Base-by-base conservation (phyloP, 148 eudicot genomes). In the Fagopyrum homotropicum region DNA sequence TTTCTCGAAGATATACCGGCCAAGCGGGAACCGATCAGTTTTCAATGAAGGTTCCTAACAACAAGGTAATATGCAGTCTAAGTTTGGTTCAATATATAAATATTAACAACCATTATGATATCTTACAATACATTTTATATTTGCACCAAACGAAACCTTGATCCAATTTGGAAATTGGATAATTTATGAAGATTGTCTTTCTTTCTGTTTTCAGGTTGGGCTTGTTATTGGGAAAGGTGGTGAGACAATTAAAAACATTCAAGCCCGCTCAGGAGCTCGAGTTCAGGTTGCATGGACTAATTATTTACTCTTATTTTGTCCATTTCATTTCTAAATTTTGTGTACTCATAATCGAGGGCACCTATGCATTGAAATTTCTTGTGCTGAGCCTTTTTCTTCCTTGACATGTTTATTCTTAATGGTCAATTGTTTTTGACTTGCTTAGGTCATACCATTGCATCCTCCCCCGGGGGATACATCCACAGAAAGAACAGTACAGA, bases 161-260 rank as follows among this genome's bases (percentile, higher is more conserved):
- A 35, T 17, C 11, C 46, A 66, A 43, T 40, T 66, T 66, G 45
- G 45, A 12, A 63, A 5, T 35, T 66, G 19, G 40, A 35, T 6
- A 35, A 16, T 51, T 55, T 8, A 45, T 10, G 69, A 17, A 72
- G 46, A 45, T 43, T 71, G 26, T 22, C 26, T 35, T 35, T 35
- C 17, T 75, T 19, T 17, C 12, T 56, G 45, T 79, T 86, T 75
- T 75, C 86, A 96, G 99, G 99, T 96, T 82, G 99, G 99, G 12
- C 88, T 90, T 85, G 88, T 96, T 9, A 96, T 92, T 81, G 99
- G 99, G 4, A 92, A 96, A 86, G 95, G 95, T 76, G 99, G 99
- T 35, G 99, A 96, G 83, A 90, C 98, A 73, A 96, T 96, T 68
- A 96, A 92, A 80, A 90, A 72, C 79, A 92, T 96, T 81, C 99